Conservation (phyloP, 1,139 yeast genomes). For the Trichomonascaceae sp. region DNA sequence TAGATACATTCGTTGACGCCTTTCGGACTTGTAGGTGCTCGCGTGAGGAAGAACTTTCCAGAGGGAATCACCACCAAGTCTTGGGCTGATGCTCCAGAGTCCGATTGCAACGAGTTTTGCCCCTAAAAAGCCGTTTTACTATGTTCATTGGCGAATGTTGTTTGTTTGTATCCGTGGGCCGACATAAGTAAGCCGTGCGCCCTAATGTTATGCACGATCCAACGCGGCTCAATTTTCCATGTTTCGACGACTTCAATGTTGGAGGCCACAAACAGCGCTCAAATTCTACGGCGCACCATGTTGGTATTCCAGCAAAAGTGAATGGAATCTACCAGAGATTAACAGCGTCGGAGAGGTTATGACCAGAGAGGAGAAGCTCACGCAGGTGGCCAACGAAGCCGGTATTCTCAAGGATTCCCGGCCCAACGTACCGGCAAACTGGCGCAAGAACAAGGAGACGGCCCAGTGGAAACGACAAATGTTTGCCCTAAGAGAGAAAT, state of each 20-base stretch:
- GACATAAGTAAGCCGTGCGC: no score
- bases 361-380: conserved; percentile 2
- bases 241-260: no score
- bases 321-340: conserved; percentile 9
- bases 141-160: no score
- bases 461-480: conserved; percentile 63
- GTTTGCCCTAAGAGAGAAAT: conserved; percentile 44
- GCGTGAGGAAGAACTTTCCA: conserved; percentile 63
- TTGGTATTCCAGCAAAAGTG: no score
- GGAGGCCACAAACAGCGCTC: no score
- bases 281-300: no score
- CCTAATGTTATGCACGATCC: no score
- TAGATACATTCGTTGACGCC: conserved; percentile 73
- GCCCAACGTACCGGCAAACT: conserved; percentile 28
- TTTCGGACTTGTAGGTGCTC: conserved; percentile 72
- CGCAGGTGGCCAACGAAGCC: conserved; percentile 5
- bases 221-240: no score
- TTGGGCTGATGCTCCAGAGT: no score
- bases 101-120: no score
- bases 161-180: no score
- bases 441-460: conserved; percentile 29
- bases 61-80: conserved; percentile 63
- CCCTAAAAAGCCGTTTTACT: no score
- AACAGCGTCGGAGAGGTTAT: conserved; percentile 5
- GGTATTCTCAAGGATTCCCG: conserved; percentile 8